Evolutionary conservation across 2,329 filamentous ascomycete genomes (phyloP).

Genomic region (Kalmusia sp.): DNA sequence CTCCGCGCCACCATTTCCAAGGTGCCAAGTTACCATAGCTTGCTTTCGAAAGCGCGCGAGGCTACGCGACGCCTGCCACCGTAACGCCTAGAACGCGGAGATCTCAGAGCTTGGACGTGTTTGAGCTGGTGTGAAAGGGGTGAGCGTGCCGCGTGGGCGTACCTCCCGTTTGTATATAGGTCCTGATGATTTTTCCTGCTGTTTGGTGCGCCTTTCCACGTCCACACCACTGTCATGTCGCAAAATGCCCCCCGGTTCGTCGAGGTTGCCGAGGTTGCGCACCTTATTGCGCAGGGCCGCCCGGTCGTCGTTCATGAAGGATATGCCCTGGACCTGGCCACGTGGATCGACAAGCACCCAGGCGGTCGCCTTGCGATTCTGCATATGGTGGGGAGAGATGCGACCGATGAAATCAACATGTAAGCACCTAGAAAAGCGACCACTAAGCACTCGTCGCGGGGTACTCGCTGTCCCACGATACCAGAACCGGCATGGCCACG

Average conservation of each 20-base stretch:
- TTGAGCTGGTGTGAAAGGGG: background rate
- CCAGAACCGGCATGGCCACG: slow-evolving; percentile 14
- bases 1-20: slow-evolving; percentile 1
- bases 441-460: slow-evolving; percentile 3
- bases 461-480: slow-evolving; percentile 12
- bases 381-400: slow-evolving; percentile 68
- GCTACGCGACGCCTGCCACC: background rate
- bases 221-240: slow-evolving; percentile 23
- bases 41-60: background rate
- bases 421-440: no score
- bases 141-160: background rate
- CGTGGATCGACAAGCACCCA: slow-evolving; percentile 66
- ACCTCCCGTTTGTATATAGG: background rate
- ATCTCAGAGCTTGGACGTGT: slow-evolving; percentile 1
- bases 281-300: slow-evolving; percentile 62
- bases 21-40: background rate
- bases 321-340: slow-evolving; percentile 61
- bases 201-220: background rate
- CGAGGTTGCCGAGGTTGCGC: slow-evolving; percentile 56
- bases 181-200: no score
- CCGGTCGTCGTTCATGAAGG: slow-evolving; percentile 65
- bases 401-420: slow-evolving; percentile 66
- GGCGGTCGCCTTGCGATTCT: slow-evolving; percentile 66
- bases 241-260: slow-evolving; percentile 40
- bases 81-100: background rate